These are phyloP conservation scores for Typha latifolia DNA, from an alignment of 176 grass and related monocot genomes.

Conservation along the genomic window DNA sequence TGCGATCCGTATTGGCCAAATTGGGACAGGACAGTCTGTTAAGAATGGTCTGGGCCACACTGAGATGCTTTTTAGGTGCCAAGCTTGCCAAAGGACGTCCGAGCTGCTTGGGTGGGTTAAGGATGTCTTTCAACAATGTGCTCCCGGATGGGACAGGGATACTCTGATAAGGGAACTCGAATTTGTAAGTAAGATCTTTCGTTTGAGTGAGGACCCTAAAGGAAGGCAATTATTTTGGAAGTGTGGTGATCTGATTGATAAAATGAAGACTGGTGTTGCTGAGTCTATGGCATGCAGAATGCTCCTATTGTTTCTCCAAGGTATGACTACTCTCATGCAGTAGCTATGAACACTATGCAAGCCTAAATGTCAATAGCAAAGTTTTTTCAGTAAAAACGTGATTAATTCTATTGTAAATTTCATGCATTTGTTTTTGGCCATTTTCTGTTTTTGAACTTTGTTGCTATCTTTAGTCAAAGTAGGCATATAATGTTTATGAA, in stretches of 20 bases:
- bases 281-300: constrained; percentile 52
- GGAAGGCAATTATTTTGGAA: constrained; percentile 53
- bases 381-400: neutral
- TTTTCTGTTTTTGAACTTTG: neutral
- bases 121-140: constrained; percentile 81
- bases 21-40: constrained; percentile 33
- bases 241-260: constrained; percentile 53
- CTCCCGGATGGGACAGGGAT: constrained; percentile 53
- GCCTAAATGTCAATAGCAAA: neutral
- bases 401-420: neutral
- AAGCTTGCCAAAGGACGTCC: constrained; percentile 68
- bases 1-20: constrained; percentile 47
- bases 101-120: constrained; percentile 79
- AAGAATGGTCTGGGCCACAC: constrained; percentile 31
- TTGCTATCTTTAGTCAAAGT: neutral
- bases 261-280: constrained; percentile 32
- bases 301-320: constrained; percentile 59
- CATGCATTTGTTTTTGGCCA: neutral
- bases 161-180: constrained; percentile 57
- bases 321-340: constrained; percentile 24
- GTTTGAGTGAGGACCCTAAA: constrained; percentile 56
- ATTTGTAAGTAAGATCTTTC: constrained; percentile 76
- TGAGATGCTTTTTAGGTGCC: constrained; percentile 69
- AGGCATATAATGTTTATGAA: neutral
- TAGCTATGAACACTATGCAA: neutral